These are phyloP conservation scores for Collybia nuda DNA, from an alignment of 768 basidiomycete genomes.

Conservation along the genomic window DNA sequence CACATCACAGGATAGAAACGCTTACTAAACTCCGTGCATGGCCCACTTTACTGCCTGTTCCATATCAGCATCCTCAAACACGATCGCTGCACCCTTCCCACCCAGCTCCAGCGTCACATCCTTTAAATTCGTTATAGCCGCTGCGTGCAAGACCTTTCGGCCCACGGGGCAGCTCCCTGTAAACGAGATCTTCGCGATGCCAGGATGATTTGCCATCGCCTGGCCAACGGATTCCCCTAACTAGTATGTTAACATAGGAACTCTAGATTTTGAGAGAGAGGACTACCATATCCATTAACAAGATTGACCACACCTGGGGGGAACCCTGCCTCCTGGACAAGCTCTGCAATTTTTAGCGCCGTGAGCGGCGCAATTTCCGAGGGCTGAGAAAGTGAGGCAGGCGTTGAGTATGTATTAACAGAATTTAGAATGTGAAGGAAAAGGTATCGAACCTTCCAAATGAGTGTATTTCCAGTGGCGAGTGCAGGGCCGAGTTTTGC, in stretches of 20 bases:
- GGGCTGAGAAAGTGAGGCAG: constrained; percentile 33
- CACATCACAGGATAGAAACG: not conserved
- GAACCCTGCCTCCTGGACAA: constrained; percentile 64
- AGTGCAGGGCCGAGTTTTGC: constrained; percentile 27
- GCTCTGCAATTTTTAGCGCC: constrained; percentile 45
- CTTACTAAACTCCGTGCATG: constrained; percentile 66
- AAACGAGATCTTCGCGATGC: constrained; percentile 73
- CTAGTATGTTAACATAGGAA: constrained; percentile 42
- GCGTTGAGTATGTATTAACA: no score
- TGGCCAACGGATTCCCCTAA: constrained; percentile 56
- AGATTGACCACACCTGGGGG: constrained; percentile 72
- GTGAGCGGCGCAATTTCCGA: constrained; percentile 65
- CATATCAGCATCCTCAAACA: constrained; percentile 71
- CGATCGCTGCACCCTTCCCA: constrained; percentile 67
- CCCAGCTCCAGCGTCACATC: constrained; percentile 80
- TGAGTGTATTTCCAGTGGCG: constrained; percentile 52
- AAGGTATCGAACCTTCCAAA: constrained; percentile 41
- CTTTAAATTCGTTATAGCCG: constrained; percentile 82
- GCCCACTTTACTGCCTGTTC: constrained; percentile 74
- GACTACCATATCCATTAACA: constrained; percentile 52
- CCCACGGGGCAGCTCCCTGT: constrained; percentile 82
- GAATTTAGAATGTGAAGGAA: not conserved
- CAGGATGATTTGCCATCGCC: constrained; percentile 56
- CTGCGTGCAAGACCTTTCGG: constrained; percentile 73
- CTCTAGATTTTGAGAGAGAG: constrained; percentile 13